These are phyloP conservation scores for Alternaria angustiovoidea DNA, from an alignment of 2,329 filamentous ascomycete species.

Conservation along the genomic window DNA sequence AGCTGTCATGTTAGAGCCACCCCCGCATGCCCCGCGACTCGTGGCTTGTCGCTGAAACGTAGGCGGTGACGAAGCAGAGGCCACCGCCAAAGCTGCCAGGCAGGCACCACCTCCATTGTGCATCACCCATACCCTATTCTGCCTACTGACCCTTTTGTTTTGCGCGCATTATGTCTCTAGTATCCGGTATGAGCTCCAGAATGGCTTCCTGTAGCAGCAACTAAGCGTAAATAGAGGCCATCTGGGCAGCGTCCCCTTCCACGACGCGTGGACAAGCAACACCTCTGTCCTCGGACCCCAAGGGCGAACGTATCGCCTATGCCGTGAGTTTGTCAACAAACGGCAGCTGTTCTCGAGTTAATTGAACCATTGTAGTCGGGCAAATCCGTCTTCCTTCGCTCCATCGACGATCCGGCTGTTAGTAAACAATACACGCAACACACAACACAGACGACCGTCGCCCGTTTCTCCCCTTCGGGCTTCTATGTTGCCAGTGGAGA, in stretches of 20 bases:
- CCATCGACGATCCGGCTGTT: conserved; percentile 85
- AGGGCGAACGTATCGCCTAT: conserved; percentile 92
- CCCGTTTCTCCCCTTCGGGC: conserved; percentile 90
- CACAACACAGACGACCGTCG: conserved; percentile 87
- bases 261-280: conserved; percentile 88
- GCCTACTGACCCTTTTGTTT: neutral
- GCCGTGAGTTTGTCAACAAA: conserved; percentile 65
- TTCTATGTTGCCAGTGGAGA: conserved; percentile 96
- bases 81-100: conserved; percentile 25
- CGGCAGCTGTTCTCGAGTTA: conserved; percentile 6
- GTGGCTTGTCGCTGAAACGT: conserved; percentile 12
- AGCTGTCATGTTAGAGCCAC: conserved; percentile 4
- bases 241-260: conserved; percentile 84
- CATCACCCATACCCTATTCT: neutral
- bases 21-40: conserved; percentile 19
- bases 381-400: conserved; percentile 95
- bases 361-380: conserved; percentile 70
- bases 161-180: conserved; percentile 23
- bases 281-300: conserved; percentile 84
- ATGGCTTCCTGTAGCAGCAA: neutral
- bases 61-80: conserved; percentile 17
- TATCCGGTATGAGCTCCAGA: conserved; percentile 24
- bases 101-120: conserved; percentile 5
- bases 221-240: conserved; percentile 62
- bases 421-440: conserved; percentile 93